Evolutionary conservation across 1,139 yeast genomes (phyloP).

Genomic region (Nakaseomyces nivariensis): DNA sequence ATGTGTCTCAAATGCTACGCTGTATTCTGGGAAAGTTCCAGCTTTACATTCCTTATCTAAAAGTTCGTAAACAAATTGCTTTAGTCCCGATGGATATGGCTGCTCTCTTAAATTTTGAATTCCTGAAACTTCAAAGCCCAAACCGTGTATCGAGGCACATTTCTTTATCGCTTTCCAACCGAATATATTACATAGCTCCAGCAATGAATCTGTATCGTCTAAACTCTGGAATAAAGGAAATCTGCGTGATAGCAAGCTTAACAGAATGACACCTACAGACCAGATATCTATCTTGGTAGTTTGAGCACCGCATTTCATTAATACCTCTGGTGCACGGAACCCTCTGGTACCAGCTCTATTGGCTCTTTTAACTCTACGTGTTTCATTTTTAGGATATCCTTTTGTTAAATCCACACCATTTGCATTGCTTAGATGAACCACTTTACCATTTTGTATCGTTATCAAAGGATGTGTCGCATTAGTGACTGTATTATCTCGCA

Average conservation of each 20-base stretch:
- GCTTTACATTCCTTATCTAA: conserved; percentile 28
- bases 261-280: conserved; percentile 84
- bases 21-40: conserved; percentile 32
- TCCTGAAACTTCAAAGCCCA: conserved; percentile 63
- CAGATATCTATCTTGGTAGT: conserved; percentile 75
- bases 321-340: conserved; percentile 88
- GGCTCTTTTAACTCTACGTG: conserved; percentile 82
- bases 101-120: conserved; percentile 25
- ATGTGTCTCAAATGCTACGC: conserved; percentile 32
- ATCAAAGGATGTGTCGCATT: conserved; percentile 14
- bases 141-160: conserved; percentile 80
- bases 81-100: conserved; percentile 23
- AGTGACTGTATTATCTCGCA: conserved; percentile 10
- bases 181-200: conserved; percentile 76
- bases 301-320: conserved; percentile 80
- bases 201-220: conserved; percentile 84
- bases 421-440: conserved; percentile 21
- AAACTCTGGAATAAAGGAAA: conserved; percentile 84
- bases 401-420: conserved; percentile 34
- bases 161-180: conserved; percentile 66
- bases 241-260: conserved; percentile 60
- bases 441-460: conserved; percentile 27
- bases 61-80: conserved; percentile 24
- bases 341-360: conserved; percentile 98
- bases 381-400: conserved; percentile 74